A percentile compares a stretch with the other conserved stretches of the same genome.
These are phyloP conservation scores for Lecanicillium sp. DNA, from an alignment of 2,329 filamentous ascomycete species.

Conservation along the genomic window DNA sequence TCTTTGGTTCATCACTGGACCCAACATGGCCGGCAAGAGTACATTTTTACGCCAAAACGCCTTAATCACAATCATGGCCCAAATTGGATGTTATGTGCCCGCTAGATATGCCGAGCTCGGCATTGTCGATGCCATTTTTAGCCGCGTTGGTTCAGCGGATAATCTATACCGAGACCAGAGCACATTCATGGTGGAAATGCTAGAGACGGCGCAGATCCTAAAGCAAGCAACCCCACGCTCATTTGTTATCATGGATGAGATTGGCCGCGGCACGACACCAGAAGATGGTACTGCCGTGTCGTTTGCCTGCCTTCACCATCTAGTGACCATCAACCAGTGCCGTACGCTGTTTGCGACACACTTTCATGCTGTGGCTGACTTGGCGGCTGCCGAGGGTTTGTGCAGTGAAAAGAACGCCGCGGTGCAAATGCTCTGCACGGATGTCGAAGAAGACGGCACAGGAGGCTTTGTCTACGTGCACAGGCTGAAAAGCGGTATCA, in stretches of 20 bases:
- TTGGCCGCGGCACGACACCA: constrained; percentile 88
- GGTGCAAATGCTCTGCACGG: constrained; percentile 78
- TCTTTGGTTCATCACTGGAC: constrained; percentile 64
- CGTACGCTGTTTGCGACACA: constrained; percentile 90
- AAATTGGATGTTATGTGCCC: constrained; percentile 87
- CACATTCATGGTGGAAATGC: constrained; percentile 99
- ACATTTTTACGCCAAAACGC: constrained; percentile 96
- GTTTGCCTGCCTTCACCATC: constrained; percentile 78
- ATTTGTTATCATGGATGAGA: constrained; percentile 98
- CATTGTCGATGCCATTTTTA: constrained; percentile 93
- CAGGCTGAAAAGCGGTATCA: constrained; percentile 71
- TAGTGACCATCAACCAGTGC: constrained; percentile 69
- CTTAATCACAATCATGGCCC: constrained; percentile 85
- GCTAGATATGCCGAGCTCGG: constrained; percentile 80
- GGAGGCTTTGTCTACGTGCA: constrained; percentile 82
- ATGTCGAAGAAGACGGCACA: constrained; percentile 65
- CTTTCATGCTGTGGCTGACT: constrained; percentile 77
- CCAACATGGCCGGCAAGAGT: constrained; percentile 98
- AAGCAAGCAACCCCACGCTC: constrained; percentile 73
- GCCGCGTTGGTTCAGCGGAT: constrained; percentile 86
- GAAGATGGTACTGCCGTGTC: constrained; percentile 86
- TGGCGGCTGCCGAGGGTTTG: constrained; percentile 50
- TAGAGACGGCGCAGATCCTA: constrained; percentile 87
- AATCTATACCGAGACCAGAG: constrained; percentile 92
- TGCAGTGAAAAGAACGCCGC: constrained; percentile 23